phyloP scores from a whole-genome alignment of 352 stramenopile genomes.

The Globisporangium cederbergense region DNA sequence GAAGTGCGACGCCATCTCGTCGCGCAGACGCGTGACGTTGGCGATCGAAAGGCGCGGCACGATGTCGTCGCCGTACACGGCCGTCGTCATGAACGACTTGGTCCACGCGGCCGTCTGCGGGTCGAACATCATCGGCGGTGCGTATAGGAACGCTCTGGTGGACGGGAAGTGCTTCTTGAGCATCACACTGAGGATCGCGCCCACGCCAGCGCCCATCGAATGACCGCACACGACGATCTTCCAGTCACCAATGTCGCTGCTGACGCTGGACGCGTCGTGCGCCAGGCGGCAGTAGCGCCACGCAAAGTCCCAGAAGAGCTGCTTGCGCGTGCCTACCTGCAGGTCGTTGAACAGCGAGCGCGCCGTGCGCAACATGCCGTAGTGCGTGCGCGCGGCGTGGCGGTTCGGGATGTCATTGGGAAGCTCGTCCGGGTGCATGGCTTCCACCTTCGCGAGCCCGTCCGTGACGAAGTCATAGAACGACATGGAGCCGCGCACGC shows the following conservation, averaged over 20 bases:
- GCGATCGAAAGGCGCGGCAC: conserved; percentile 63
- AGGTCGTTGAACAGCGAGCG: conserved; percentile 58
- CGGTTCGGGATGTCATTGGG: conserved; percentile 46
- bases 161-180: conserved; percentile 51
- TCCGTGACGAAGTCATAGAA: conserved; percentile 83
- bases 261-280: neutral
- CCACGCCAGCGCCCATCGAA: conserved; percentile 80
- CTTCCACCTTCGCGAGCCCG: conserved; percentile 57
- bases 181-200: conserved; percentile 61
- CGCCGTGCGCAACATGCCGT: conserved; percentile 68
- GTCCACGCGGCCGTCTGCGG: conserved; percentile 50
- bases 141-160: conserved; percentile 63
- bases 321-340: conserved; percentile 49
- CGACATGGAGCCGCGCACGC: conserved; percentile 66
- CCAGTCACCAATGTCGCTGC: conserved; percentile 26
- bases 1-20: conserved; percentile 69
- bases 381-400: conserved; percentile 53
- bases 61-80: conserved; percentile 70
- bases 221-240: conserved; percentile 76
- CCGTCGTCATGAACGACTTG: conserved; percentile 64
- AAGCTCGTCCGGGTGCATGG: conserved; percentile 55
- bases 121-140: conserved; percentile 63
- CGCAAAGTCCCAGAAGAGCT: conserved; percentile 71
- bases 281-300: conserved; percentile 36
- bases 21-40: conserved; percentile 60